phyloP scores from a whole-genome alignment of 495 filamentous ascomycete species.

The Penicillium egyptiacum region DNA sequence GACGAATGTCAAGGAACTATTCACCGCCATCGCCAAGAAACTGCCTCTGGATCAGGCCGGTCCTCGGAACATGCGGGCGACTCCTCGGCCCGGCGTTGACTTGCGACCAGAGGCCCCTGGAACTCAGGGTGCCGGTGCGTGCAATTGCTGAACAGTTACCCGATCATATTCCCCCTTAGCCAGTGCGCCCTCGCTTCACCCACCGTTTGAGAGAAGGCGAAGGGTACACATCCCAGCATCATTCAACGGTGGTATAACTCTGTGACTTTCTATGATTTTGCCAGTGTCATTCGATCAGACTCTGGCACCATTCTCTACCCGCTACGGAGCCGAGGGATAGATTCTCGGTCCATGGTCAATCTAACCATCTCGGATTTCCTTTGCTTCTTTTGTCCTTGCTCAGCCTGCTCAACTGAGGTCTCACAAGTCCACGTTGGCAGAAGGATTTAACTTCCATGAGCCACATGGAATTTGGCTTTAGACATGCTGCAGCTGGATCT shows the following conservation, averaged over 20 bases:
- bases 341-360: slow-evolving; percentile 18
- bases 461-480: slow-evolving; percentile 39
- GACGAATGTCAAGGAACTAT: slow-evolving; percentile 91
- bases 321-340: slow-evolving; percentile 15
- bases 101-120: slow-evolving; percentile 73
- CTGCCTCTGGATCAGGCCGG: slow-evolving; percentile 92
- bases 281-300: slow-evolving; percentile 6
- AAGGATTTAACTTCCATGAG: slow-evolving; percentile 20
- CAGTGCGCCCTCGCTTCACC: slow-evolving; percentile 2
- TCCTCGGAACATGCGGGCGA: slow-evolving; percentile 74
- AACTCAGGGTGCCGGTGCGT: slow-evolving; percentile 70
- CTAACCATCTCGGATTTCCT: slow-evolving; percentile 23
- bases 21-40: slow-evolving; percentile 98
- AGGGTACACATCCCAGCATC: neutral
- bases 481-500: slow-evolving; percentile 35
- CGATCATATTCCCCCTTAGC: neutral
- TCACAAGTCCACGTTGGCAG: slow-evolving; percentile 14
- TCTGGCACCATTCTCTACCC: slow-evolving; percentile 7
- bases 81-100: slow-evolving; percentile 76
- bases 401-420: slow-evolving; percentile 8
- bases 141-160: slow-evolving; percentile 62
- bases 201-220: slow-evolving; percentile 2
- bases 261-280: slow-evolving; percentile 17
- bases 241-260: slow-evolving; percentile 5
- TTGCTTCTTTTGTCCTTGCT: slow-evolving; percentile 24